phyloP scores from a whole-genome alignment of 495 filamentous ascomycete genomes.

The Tuber calosporum region DNA sequence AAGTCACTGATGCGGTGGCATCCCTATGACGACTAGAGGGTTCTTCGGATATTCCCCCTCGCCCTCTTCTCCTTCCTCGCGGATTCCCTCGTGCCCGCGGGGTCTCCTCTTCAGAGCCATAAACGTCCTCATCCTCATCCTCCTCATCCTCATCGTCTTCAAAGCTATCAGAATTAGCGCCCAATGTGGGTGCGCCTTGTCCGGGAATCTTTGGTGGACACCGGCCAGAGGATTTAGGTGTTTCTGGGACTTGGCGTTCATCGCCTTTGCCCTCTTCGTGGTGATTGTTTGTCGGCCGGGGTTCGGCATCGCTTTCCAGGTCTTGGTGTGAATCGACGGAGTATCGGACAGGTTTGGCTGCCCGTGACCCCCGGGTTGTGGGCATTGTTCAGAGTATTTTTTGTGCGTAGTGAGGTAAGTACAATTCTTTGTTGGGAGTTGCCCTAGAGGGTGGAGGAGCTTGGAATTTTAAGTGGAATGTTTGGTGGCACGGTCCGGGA shows the following conservation, averaged over 20 bases:
- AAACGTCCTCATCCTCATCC: constrained; percentile 7
- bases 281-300: background rate
- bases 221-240: background rate
- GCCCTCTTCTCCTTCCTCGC: background rate
- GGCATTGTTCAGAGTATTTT: background rate
- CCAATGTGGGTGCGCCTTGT: background rate
- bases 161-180: background rate
- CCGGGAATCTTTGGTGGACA: background rate
- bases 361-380: constrained; percentile 12
- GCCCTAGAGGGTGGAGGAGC: background rate
- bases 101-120: background rate
- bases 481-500: background rate
- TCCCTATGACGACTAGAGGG: background rate
- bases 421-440: background rate
- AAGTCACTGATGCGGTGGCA: background rate
- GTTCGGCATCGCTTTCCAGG: constrained; percentile 25
- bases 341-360: constrained; percentile 31
- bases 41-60: background rate
- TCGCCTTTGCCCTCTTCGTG: constrained; percentile 22
- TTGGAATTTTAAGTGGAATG: background rate
- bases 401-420: background rate
- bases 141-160: constrained; percentile 16
- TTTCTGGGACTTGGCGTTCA: constrained; percentile 14
- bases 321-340: constrained; percentile 37
- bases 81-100: background rate